Base-by-base conservation (phyloP, 2,329 filamentous ascomycete genomes). In the Aspergillus pseudonomiae region DNA sequence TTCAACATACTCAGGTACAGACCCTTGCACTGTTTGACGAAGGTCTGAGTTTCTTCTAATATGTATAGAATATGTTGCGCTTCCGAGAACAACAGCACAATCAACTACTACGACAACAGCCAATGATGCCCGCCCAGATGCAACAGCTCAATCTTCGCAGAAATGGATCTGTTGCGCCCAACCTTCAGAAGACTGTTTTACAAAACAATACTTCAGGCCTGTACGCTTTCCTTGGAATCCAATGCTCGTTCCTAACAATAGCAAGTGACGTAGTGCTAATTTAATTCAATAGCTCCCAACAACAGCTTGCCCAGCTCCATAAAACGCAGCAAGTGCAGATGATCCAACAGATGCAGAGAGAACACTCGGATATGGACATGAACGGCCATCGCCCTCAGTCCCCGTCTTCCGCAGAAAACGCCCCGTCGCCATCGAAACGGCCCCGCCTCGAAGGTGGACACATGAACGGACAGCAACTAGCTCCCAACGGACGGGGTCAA, bases 391-490 rank as follows among this genome's bases (percentile, higher is more conserved):
- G 93, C 64, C 90, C 93, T 32, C 89, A 90, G 63, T 97, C 94
- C 39, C 94, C 94, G 9, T 88, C 89, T 57, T 90, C 90, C 43
- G 89, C 89, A 60, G 94, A 97, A 59, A 95, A 95, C 73, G 93
- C 92, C 30, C 93, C 93, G 5, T 98, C 94, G 36, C 94, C 94
- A 2, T 94, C 91, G 67, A 98, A 98, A 82, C 88, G 94, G 73
- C 92, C 89, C 63, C 91, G 94, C 62, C 86, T 97, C 65, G 92
- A 94, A 68, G 89, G 90, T 73, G 84, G 85, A 39, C 85, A 85
- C 11, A 93, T 92, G 79, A 92, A 92, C 75, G 88, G 89, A 66
- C 89, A 89, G 74, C 90, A 89, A 71, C 91, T 94, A 86, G 90
- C 91, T 80, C 87, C 88, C 61, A 92, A 92, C 78, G 91, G 90